These are phyloP conservation scores for Postia placenta DNA, from an alignment of 768 basidiomycete genomes.

Conservation along the genomic window DNA sequence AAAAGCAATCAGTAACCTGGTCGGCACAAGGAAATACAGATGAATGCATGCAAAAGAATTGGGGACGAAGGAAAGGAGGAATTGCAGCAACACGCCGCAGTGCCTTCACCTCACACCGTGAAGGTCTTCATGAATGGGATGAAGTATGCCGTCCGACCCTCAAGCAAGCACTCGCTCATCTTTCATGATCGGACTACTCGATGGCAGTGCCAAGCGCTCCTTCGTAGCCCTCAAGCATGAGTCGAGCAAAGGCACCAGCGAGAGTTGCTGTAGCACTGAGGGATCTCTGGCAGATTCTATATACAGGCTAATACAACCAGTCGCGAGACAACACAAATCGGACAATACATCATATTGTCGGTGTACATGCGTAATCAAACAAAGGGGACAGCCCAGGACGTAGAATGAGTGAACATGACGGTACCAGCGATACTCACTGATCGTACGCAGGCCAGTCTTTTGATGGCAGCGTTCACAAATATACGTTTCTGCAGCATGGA, in stretches of 20 bases:
- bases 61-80: background rate
- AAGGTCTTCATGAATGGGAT: background rate
- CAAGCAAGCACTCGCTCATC: background rate
- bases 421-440: conserved; percentile 63
- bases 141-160: background rate
- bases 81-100: background rate
- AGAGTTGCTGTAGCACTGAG: conserved; percentile 2
- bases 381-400: conserved; percentile 6
- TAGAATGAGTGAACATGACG: conserved; percentile 3
- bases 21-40: too few relatives aligned
- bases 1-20: too few relatives aligned
- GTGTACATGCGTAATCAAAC: conserved; percentile 21
- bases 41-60: background rate
- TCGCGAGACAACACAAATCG: conserved; percentile 1
- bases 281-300: background rate
- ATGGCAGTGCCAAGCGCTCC: background rate
- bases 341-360: conserved; percentile 8
- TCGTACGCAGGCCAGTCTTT: conserved; percentile 57
- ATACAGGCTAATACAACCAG: background rate
- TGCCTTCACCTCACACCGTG: background rate
- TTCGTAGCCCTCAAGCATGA: background rate
- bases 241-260: background rate
- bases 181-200: background rate
- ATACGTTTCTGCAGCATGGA: conserved; percentile 44
- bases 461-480: conserved; percentile 50